Evolutionary conservation across 768 basidiomycete genomes (phyloP), one percentile per base, ranked within the genome.

Genomic region (Porpolomopsis calyptriformis): DNA sequence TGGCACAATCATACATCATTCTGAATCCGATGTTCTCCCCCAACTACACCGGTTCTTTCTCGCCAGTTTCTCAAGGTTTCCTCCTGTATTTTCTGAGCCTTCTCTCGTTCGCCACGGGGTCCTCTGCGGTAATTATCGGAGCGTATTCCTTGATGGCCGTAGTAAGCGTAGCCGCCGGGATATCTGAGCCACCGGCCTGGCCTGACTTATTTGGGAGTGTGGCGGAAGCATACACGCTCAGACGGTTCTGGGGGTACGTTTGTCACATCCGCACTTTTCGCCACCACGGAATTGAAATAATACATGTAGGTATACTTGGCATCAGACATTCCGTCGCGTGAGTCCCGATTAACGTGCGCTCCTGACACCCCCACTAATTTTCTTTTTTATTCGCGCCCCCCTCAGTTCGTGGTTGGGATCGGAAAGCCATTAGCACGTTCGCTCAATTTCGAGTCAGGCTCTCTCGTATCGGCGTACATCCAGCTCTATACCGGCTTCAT

Each of bases 181-280:
- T 59, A 5, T 59, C 59, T n/a, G 38, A 61, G n/a, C 65, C 67
- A 0, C 49, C 54, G 18, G 60, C 63, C 24, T 74, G 71, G 70
- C 67, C 68, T 1, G 58, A 56, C 18, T 18, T 68, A 7, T 71
- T 65, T 45, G 67, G 67, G 0, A 44, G 43, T 6, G 54, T 52
- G 43, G 38, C 43, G 7, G 61, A 70, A 20, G 64, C 64, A 5
- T 69, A 64, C 49, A 66, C 66, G 1, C 44, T 72, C 11, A 61
- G 65, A 14, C 57, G 58, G 4, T 59, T 66, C 22, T 72, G 70
- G 71, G 62, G 69, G 67, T 69, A 49, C 51, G 66, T 57, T 23
- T 41, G 24, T 8, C 16, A 43, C 14, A 44, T 20, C 27, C 34
- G 25, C 42, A 37, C 27, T 27, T 48, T 36, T 36, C 18, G 18